Conservation (phyloP, 345 rosid genomes). For the Carallia brachiata region DNA sequence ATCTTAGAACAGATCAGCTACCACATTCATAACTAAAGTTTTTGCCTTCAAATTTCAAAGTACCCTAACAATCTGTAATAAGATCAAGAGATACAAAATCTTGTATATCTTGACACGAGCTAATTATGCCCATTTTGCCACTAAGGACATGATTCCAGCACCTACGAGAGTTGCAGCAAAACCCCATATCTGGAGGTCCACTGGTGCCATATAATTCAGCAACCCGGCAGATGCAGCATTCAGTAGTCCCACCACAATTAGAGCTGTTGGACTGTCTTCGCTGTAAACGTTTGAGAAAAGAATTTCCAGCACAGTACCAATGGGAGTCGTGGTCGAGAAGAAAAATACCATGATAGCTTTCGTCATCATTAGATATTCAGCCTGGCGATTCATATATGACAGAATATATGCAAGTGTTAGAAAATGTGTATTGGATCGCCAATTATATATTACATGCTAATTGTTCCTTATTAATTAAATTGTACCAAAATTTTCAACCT, state of each 20-base stretch:
- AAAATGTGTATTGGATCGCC: neutral
- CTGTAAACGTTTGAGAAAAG: constrained; percentile 51
- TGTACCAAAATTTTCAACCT: constrained; percentile 29
- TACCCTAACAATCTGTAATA: no score
- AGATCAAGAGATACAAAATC: no score
- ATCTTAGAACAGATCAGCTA: no score
- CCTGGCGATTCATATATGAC: constrained; percentile 23
- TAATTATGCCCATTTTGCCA: constrained; percentile 72
- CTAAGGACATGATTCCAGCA: constrained; percentile 68
- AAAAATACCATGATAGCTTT: constrained; percentile 56
- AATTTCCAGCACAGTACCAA: constrained; percentile 62
- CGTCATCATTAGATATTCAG: constrained; percentile 47
- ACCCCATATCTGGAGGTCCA: constrained; percentile 61
- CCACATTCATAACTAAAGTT: no score
- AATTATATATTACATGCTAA: no score
- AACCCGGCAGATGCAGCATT: constrained; percentile 74
- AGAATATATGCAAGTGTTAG: neutral
- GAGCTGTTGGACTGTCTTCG: constrained; percentile 55
- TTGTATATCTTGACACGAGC: neutral
- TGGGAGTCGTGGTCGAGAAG: constrained; percentile 70
- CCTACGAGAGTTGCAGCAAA: constrained; percentile 58
- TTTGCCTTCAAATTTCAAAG: no score
- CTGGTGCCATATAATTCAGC: constrained; percentile 76
- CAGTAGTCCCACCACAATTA: constrained; percentile 61
- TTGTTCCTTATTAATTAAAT: neutral